A percentile compares a stretch with the other conserved stretches of the same genome.
Evolutionary conservation across 495 filamentous ascomycete species (phyloP).

Genomic region (Penicillium egyptiacum): DNA sequence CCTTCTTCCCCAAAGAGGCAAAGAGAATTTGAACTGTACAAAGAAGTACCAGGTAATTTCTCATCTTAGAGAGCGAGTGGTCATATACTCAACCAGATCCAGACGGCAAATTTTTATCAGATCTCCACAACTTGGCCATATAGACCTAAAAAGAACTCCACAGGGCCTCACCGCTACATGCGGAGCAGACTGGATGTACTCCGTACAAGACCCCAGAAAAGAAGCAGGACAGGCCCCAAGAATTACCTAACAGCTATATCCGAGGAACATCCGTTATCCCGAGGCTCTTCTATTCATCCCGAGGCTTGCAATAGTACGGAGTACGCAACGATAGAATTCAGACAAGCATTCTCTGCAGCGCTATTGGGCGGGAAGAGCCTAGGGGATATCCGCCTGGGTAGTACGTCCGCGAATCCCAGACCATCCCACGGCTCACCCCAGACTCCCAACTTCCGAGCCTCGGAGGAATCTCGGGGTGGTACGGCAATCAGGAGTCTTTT

Average conservation of each 20-base stretch:
- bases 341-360: conserved; percentile 6
- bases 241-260: conserved; percentile 1
- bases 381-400: conserved; percentile 6
- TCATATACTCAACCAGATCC: too few species aligned
- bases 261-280: conserved; percentile 1
- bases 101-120: conserved; percentile 3
- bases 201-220: background rate
- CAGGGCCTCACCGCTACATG: conserved; percentile 13
- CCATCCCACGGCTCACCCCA: conserved; percentile 12
- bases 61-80: too few species aligned
- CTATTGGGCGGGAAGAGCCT: background rate
- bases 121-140: background rate
- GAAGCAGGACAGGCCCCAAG: background rate
- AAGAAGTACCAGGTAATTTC: too few species aligned
- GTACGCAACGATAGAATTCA: background rate
- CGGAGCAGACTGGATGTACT: conserved; percentile 8
- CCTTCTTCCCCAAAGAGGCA: background rate
- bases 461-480: conserved; percentile 24
- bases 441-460: conserved; percentile 19
- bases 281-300: background rate
- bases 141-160: background rate
- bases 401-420: background rate
- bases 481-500: background rate
- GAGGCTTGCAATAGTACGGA: background rate
- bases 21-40: background rate